Evolutionary conservation across 1,284 basidiomycete genomes (phyloP), one percentile per base, ranked within the genome.

Genomic region (Sanguinoderma infundibulare): DNA sequence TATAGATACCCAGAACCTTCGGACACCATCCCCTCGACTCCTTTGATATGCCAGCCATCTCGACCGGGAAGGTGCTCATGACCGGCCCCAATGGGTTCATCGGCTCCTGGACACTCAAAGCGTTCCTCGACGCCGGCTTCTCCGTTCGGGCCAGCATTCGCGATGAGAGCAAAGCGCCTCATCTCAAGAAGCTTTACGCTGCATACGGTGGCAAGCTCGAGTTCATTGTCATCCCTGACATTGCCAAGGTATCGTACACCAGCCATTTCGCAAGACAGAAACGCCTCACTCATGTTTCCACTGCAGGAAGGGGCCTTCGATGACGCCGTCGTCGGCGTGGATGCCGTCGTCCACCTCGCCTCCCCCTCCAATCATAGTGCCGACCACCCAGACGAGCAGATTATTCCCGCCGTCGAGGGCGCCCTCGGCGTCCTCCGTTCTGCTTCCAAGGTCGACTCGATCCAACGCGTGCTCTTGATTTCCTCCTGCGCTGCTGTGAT

Each of bases 391-490:
- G 58, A 74, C 20, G 78, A 76, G 30, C 26, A 74, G 32, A 73
- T 77, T 61, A 55, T 57, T 1, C 75, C 73, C 39, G 72, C 75
- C 2, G 70, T 74, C n/a, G 50, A 65, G 3, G 75, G 74, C 36
- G 72, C 75, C 1, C n/a, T 1, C 36, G 58, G 8, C 40, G 64
- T 53, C 51, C 76, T 28, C 64, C 75, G 44, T 55, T 67, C 44
- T 56, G 66, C 57, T 68, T 68, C 14, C 38, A 47, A 55, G 55
- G 20, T 35, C 56, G 73, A n/a, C 77, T 91, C 63, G 82, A 87
- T 61, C 53, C 22, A 52, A 72, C 84, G 91, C 1, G 78, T 94
- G 47, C 85, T 94, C 46, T 74, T 91, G 59, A 88, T 89, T 1
- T 79, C 78, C 15, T 83, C 89, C 0, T 81, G 78, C 49, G 86